Percentiles rank a stretch among this genome's conserved stretches.
phyloP scores from a whole-genome alignment of 106 monocot species.

The Cymbidium sinense region DNA sequence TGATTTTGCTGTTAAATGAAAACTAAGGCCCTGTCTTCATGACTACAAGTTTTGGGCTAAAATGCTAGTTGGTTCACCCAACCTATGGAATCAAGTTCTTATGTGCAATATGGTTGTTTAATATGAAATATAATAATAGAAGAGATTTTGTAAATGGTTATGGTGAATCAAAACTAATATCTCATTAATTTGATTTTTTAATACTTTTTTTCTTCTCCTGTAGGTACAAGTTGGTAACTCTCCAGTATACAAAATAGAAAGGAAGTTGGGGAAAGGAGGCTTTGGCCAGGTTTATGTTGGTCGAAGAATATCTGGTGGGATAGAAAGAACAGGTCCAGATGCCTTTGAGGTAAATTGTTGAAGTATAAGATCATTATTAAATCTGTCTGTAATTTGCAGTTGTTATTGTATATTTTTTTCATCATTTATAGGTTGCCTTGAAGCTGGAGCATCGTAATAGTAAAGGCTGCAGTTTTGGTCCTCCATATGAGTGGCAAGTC shows the following conservation, averaged over 20 bases:
- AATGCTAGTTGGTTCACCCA: background rate
- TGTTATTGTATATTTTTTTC: background rate
- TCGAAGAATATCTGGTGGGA: slow-evolving; percentile 79
- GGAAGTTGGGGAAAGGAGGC: slow-evolving; percentile 99
- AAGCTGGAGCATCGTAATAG: slow-evolving; percentile 87
- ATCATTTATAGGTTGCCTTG: slow-evolving; percentile 57
- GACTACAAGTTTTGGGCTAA: background rate
- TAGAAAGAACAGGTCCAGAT: slow-evolving; percentile 85
- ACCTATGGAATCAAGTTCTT: background rate
- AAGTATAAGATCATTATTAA: background rate
- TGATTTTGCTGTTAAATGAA: background rate
- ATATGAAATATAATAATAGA: slow-evolving; percentile 3
- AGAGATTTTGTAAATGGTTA: background rate
- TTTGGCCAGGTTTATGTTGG: slow-evolving; percentile 99
- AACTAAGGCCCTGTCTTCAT: background rate
- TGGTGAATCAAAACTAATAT: background rate
- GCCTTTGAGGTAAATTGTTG: slow-evolving; percentile 66
- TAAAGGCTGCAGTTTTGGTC: slow-evolving; percentile 90
- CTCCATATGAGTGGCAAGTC: slow-evolving; percentile 94
- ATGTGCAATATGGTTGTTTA: background rate
- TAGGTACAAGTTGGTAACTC: slow-evolving; percentile 98
- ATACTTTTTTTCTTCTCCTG: background rate
- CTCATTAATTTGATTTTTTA: background rate
- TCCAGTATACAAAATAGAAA: slow-evolving; percentile 91
- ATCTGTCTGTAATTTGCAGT: background rate